A percentile compares a stretch with the other conserved stretches of the same genome.
phyloP scores from a whole-genome alignment of 208 protist genomes.

The Phytomonas serpens region DNA sequence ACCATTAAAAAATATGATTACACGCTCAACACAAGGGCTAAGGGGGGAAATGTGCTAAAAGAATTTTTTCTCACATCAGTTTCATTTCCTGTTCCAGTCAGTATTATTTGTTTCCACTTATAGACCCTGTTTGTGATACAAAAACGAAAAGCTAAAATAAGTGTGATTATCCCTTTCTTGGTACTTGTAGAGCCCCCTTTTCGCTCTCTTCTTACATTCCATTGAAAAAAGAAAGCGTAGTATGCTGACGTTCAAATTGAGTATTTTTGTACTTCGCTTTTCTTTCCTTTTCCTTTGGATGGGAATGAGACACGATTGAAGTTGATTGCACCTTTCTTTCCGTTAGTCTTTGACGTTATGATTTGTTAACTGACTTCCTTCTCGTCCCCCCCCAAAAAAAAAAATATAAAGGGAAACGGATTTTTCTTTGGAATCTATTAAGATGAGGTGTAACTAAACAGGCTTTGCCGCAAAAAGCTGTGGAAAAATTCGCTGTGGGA shows the following conservation, averaged over 20 bases:
- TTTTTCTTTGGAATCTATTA: neutral
- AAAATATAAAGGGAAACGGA: neutral
- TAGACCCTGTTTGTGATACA: constrained; percentile 13
- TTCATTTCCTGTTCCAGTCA: constrained; percentile 13
- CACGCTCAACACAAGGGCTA: neutral
- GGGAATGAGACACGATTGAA: neutral
- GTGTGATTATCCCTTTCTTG: constrained; percentile 8
- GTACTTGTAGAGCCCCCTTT: constrained; percentile 4
- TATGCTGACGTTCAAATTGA: neutral
- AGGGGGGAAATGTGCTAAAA: neutral
- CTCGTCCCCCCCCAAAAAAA: neutral
- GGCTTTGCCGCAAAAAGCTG: neutral
- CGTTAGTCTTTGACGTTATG: neutral
- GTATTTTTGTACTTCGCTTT: neutral
- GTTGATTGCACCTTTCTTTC: constrained; percentile 2
- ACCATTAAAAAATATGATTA: neutral
- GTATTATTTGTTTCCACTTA: constrained; percentile 16
- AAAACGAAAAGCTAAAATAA: constrained; percentile 7
- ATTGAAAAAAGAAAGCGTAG: constrained; percentile 3
- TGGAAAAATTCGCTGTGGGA: neutral
- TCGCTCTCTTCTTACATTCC: constrained; percentile 6
- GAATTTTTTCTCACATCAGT: neutral
- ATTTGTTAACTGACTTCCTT: constrained; percentile 4
- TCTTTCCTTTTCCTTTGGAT: constrained; percentile 3
- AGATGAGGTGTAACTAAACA: neutral